Base-by-base conservation (phyloP, 1,284 basidiomycete genomes). In the Apiotrichum laibachii region DNA sequence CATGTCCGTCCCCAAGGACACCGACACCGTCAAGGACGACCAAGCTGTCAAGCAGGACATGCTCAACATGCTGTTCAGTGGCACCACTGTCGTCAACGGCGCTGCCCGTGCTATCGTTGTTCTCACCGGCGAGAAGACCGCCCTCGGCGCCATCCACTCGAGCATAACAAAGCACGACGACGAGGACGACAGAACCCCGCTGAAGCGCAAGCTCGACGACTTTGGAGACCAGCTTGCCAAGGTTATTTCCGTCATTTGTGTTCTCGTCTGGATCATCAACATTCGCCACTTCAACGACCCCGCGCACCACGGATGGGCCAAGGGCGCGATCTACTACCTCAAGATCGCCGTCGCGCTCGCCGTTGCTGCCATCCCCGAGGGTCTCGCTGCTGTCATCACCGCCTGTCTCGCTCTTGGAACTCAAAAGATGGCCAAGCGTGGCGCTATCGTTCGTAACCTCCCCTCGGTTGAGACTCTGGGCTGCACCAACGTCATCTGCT, bases 341-440 rank as follows among this genome's bases (percentile, higher is more conserved):
- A 97, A 96, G 81, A 96, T 97, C 70, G 94, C 93, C 39, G 94
- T 98, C 48, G 92, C 94, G 5, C 82, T 97, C 40, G 93, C 94
- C 18, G 93, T 97, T 47, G 93, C 94, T 58, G 93, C 93, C 50
- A 96, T 96, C 69, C 93, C 94, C 0, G 93, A 97, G 77, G 94
- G 93, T 63, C 81, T 98, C 15, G 92, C 94, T 37, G 92, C 92
- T 50, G 93, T 97, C 62, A 95, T 96, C 70, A 98, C 94, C 9
- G 92, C 91, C n/a, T 95, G 92, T 76, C 80, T 98, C 47, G 93
- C 94, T 10, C 83, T 98, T 13, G 94, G 94, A 19, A 95, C 92
- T 15, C 92, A 94, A 81, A 94, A 94, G 77, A 97, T 98, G 94
- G 92, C 94, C 0, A 90, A 94, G 81, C 90, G 92, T 79, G 95